Base-by-base conservation (phyloP, 495 filamentous ascomycete species). In the Talaromyces liani region DNA sequence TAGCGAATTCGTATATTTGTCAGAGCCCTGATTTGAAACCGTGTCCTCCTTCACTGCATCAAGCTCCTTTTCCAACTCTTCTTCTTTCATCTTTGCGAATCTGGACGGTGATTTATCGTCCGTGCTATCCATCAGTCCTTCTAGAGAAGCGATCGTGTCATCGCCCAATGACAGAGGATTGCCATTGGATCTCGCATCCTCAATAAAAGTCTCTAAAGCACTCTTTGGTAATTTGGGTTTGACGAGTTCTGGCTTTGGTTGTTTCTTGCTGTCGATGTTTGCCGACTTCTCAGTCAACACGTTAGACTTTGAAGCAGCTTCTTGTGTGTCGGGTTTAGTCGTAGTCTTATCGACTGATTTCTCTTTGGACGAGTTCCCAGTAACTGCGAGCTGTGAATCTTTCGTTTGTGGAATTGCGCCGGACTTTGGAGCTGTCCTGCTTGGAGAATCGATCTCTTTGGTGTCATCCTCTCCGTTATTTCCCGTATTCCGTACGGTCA, bases 141-240 rank as follows among this genome's bases (percentile, higher is more conserved):
- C 81, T 2, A 89, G 78, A 27, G 85, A 88, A 57, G 86, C 78
- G 53, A 89, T 81, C 1, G 85, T 88, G 58, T 84, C 81, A 34
- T 88, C 84, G 27, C 85, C 84, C 10, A 83, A 68, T 18, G 76
- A 74, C 10, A 82, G 70, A 2, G 69, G 65, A 18, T 78, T 72
- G 36, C 76, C 77, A 63, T 80, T 74, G 1, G 73, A 73, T 61
- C 73, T 80, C 29, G 77, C 76, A 60, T 85, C 79, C 58, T 82
- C 77, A 29, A 88, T 71, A 34, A 88, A 79, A 6, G 80, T 79
- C 65, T 80, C 78, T 4, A 84, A 65, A 2, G 74, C 82, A 60
- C 80, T 83, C 58, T 78, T 80, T 5, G 81, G 79, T 18, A 80
- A 63, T 31, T 77, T 75, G 0, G 80, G 80, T 39, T 77, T 74